Conservation (phyloP, 1,139 yeast genomes). For the Nakaseomyces bracarensis region DNA sequence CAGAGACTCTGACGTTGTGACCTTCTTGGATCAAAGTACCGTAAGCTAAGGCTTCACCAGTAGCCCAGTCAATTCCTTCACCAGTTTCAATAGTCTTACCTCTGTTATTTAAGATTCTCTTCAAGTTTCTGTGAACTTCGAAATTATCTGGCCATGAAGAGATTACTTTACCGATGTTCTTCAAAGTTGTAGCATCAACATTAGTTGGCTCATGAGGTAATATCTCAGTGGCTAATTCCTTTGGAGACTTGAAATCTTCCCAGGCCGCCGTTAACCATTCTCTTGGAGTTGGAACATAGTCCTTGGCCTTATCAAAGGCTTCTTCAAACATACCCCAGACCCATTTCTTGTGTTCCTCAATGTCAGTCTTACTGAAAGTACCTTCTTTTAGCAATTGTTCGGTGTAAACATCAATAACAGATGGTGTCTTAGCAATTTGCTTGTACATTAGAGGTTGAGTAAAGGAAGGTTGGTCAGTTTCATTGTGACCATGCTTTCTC, state of each 20-base stretch:
- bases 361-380: slow-evolving; percentile 79
- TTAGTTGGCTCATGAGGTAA: slow-evolving; percentile 96
- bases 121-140: slow-evolving; percentile 88
- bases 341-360: slow-evolving; percentile 95
- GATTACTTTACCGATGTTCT: slow-evolving; percentile 68
- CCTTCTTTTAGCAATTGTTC: slow-evolving; percentile 76
- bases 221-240: slow-evolving; percentile 90
- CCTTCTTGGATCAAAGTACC: slow-evolving; percentile 92
- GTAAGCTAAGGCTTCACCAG: slow-evolving; percentile 98
- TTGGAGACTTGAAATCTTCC: slow-evolving; percentile 98
- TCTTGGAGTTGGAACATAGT: slow-evolving; percentile 82
- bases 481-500: slow-evolving; percentile 98
- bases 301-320: slow-evolving; percentile 78
- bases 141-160: slow-evolving; percentile 85
- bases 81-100: slow-evolving; percentile 82
- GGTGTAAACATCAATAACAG: slow-evolving; percentile 79
- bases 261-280: slow-evolving; percentile 99
- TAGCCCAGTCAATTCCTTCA: slow-evolving; percentile 96
- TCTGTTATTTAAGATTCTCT: slow-evolving; percentile 85
- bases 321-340: slow-evolving; percentile 94
- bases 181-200: slow-evolving; percentile 61
- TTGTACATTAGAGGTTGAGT: slow-evolving; percentile 98
- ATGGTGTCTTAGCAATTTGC: slow-evolving; percentile 78
- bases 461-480: slow-evolving; percentile 97
- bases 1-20: slow-evolving; percentile 92